Conservation (phyloP, 306 rosid species). For the Acmispon strigosus region DNA sequence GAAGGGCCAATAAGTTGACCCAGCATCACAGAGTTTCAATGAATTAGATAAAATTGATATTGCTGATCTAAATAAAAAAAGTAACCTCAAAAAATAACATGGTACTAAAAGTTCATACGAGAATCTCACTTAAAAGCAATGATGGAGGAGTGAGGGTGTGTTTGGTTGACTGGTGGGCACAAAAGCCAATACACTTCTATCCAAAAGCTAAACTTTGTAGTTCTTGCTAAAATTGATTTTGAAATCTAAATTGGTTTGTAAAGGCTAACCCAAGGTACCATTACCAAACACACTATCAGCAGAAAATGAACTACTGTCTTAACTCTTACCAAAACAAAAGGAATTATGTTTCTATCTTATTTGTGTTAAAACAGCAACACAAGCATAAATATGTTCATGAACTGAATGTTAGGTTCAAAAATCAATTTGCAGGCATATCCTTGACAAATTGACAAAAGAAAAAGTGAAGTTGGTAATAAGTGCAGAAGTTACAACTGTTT, state of each 20-base stretch:
- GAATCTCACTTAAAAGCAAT: no score
- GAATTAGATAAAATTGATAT: not conserved
- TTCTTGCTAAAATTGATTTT: no score
- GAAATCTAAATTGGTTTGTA: no score
- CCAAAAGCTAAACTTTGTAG: no score
- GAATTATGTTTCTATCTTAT: not conserved
- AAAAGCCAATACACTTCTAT: no score
- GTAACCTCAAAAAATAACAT: not conserved
- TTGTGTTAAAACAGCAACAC: not conserved
- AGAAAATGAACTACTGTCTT: no score
- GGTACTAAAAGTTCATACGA: no score
- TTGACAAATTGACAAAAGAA: not conserved
- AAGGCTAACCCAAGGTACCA: no score
- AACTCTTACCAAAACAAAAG: not conserved
- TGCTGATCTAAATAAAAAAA: not conserved
- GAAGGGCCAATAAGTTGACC: not conserved
- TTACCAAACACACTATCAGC: no score
- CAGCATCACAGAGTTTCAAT: not conserved
- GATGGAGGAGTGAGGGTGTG: no score
- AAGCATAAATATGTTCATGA: not conserved
- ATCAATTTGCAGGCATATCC: not conserved
- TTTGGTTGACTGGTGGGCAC: no score
- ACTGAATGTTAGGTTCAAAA: not conserved
- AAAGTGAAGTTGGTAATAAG: not conserved
- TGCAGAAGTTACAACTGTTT: not conserved